A percentile compares a stretch with the other conserved stretches of the same genome.
Conservation (phyloP, 2,329 filamentous ascomycete species). For the Alternaria triticimaculans region DNA sequence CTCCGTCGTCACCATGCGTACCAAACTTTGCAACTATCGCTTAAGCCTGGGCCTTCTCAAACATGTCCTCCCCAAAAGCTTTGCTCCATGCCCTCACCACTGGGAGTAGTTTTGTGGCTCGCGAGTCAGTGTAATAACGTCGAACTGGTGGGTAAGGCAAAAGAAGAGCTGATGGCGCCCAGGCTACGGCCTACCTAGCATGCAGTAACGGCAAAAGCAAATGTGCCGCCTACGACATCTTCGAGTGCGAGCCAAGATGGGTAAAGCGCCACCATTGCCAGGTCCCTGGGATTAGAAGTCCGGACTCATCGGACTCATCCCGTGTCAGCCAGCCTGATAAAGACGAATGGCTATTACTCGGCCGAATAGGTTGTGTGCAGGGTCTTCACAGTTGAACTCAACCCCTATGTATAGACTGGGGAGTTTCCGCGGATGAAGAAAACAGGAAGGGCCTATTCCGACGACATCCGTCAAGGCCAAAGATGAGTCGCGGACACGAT, state of each 20-base stretch:
- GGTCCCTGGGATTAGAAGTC: background rate
- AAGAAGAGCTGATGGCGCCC: background rate
- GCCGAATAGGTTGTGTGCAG: background rate
- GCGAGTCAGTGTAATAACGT: conserved; percentile 2
- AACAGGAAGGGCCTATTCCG: background rate
- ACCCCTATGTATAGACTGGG: background rate
- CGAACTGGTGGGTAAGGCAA: background rate
- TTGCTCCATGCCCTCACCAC: background rate
- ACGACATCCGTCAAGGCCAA: background rate
- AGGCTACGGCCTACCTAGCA: background rate
- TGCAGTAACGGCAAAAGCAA: conserved; percentile 2
- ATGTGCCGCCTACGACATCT: conserved; percentile 2
- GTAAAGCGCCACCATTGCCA: background rate
- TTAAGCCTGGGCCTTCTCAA: background rate
- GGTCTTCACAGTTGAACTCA: background rate
- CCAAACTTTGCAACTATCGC: conserved; percentile 2
- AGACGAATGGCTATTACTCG: background rate
- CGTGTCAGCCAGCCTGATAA: background rate
- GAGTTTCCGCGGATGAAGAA: background rate
- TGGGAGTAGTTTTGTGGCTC: background rate
- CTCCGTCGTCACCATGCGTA: conserved; percentile 3
- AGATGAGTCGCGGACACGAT: background rate
- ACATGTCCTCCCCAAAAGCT: background rate
- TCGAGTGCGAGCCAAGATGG: background rate
- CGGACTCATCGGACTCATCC: background rate